phyloP scores from a whole-genome alignment of 2,329 filamentous ascomycete genomes.

The Cryphonectria radicalis region DNA sequence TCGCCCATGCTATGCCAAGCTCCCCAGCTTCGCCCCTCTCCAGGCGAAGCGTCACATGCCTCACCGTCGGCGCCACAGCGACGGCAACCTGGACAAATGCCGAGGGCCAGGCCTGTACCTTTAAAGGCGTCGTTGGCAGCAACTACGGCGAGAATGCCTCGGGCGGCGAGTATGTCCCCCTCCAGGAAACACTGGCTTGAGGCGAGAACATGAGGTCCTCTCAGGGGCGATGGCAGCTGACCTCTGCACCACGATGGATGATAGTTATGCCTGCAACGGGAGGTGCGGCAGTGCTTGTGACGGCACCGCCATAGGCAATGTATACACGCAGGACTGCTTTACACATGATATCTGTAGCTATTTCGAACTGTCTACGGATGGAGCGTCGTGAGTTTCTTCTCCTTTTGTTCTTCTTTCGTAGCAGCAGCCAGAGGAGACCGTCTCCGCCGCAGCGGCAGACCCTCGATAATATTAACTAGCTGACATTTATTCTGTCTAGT shows the following conservation, averaged over 20 bases:
- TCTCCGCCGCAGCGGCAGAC: neutral
- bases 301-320: slow-evolving; percentile 49
- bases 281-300: slow-evolving; percentile 52
- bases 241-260: neutral
- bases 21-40: slow-evolving; percentile 24
- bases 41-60: slow-evolving; percentile 43
- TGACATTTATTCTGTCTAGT: slow-evolving; percentile 34
- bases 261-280: slow-evolving; percentile 54
- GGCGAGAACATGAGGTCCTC: neutral
- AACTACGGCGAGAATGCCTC: slow-evolving; percentile 50
- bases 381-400: slow-evolving; percentile 43
- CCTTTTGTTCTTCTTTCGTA: neutral
- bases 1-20: slow-evolving; percentile 2
- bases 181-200: too few species aligned
- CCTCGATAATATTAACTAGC: neutral
- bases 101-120: slow-evolving; percentile 47
- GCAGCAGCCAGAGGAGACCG: neutral
- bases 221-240: neutral
- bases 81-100: slow-evolving; percentile 52
- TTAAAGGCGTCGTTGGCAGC: slow-evolving; percentile 49
- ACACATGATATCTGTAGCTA: slow-evolving; percentile 56
- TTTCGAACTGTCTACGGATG: slow-evolving; percentile 53
- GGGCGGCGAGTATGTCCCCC: slow-evolving; percentile 47
- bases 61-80: slow-evolving; percentile 45
- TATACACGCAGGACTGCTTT: slow-evolving; percentile 56